Evolutionary conservation across 2,329 filamentous ascomycete species (phyloP).

Genomic region (Colletotrichum tamarilloi): DNA sequence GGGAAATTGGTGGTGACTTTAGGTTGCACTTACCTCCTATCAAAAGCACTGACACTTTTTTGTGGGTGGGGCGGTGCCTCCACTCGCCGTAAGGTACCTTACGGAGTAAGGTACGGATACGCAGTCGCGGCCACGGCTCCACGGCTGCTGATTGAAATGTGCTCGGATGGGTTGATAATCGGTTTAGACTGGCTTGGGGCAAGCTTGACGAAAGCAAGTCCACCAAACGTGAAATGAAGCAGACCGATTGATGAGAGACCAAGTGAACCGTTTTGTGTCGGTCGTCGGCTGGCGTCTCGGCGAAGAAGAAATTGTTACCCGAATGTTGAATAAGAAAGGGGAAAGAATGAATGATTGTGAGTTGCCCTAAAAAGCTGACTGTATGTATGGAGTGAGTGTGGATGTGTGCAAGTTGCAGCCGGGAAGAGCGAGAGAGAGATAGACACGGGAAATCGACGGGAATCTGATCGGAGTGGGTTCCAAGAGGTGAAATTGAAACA

Average conservation of each 20-base stretch:
- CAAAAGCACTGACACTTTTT: conserved; percentile 27
- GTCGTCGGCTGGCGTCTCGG: background rate
- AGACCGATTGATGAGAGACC: background rate
- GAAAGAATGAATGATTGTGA: conserved; percentile 8
- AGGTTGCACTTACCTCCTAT: conserved; percentile 33
- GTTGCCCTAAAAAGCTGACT: background rate
- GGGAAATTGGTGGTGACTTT: conserved; percentile 33
- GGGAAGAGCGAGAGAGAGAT: background rate
- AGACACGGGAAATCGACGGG: background rate
- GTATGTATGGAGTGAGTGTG: background rate
- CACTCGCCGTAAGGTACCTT: no score
- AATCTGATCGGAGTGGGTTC: conserved; percentile 5
- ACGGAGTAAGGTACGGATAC: no score
- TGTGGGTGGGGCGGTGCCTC: background rate
- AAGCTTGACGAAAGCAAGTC: background rate
- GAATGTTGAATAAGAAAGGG: background rate
- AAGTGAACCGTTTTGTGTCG: conserved; percentile 11
- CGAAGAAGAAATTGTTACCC: conserved; percentile 9
- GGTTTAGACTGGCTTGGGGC: conserved; percentile 1
- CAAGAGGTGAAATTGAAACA: background rate
- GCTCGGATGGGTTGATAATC: conserved; percentile 16
- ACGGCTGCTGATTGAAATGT: conserved; percentile 6
- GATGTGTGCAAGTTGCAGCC: background rate
- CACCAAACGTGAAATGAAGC: conserved; percentile 12
- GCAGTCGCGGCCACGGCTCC: background rate